phyloP scores from a whole-genome alignment of 805 yeast species.

The Metschnikowia peoriensis region DNA sequence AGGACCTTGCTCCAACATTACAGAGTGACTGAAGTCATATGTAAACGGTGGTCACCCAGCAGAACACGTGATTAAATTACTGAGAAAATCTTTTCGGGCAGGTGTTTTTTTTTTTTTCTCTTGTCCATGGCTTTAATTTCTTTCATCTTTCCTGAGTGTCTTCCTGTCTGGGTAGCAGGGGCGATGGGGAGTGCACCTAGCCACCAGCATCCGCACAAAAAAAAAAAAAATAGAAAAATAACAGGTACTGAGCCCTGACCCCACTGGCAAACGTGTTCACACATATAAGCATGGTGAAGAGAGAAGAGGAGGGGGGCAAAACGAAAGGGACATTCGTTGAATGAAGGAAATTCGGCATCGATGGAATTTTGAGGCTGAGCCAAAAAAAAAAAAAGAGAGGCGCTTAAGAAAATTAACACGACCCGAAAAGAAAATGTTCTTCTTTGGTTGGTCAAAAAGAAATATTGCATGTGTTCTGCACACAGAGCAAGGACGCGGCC shows the following conservation, averaged over 20 bases:
- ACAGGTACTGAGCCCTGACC: background rate
- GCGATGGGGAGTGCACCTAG: background rate
- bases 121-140: background rate
- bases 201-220: background rate
- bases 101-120: background rate
- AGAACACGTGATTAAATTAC: slow-evolving; percentile 67
- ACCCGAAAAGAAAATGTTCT: too few relatives aligned
- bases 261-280: background rate
- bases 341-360: too few relatives aligned
- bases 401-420: too few relatives aligned
- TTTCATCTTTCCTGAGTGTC: background rate
- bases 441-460: background rate
- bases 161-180: background rate
- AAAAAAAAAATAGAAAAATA: background rate
- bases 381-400: too few relatives aligned
- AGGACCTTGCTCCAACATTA: slow-evolving; percentile 39
- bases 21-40: slow-evolving; percentile 62
- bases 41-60: slow-evolving; percentile 83
- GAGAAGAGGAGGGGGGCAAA: too few relatives aligned
- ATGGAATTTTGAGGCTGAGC: too few relatives aligned
- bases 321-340: background rate
- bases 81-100: background rate
- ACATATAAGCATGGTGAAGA: background rate
- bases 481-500: slow-evolving; percentile 1
- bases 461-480: slow-evolving; percentile 1